Evolutionary conservation across 1,139 yeast species (phyloP).

Genomic region (Suhomyces bolitotheri): DNA sequence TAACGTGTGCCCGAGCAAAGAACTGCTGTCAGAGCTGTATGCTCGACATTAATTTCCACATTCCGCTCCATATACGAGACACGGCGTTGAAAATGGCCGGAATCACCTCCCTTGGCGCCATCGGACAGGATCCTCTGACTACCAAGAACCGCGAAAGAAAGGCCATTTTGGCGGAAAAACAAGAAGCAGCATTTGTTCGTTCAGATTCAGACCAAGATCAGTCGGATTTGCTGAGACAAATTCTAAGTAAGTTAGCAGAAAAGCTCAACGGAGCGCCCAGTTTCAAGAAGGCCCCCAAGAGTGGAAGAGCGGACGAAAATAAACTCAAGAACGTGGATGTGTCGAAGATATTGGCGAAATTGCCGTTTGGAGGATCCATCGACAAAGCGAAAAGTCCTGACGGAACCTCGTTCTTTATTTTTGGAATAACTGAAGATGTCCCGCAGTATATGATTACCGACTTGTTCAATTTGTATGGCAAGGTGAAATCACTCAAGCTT

Average conservation of each 20-base stretch:
- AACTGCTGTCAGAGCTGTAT: slow-evolving; percentile 89
- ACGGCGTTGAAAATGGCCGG: slow-evolving; percentile 79
- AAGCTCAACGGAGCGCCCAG: slow-evolving; percentile 26
- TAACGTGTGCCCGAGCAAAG: slow-evolving; percentile 72
- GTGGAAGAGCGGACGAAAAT: slow-evolving; percentile 13
- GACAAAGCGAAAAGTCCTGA: slow-evolving; percentile 43
- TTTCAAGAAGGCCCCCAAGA: slow-evolving; percentile 11
- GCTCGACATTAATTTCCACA: slow-evolving; percentile 75
- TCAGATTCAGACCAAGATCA: slow-evolving; percentile 23
- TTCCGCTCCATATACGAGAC: slow-evolving; percentile 78
- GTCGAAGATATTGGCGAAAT: slow-evolving; percentile 48
- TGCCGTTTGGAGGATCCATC: slow-evolving; percentile 63
- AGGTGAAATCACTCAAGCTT: slow-evolving; percentile 50
- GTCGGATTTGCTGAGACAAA: slow-evolving; percentile 29
- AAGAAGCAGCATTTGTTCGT: slow-evolving; percentile 23
- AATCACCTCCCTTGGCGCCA: slow-evolving; percentile 19
- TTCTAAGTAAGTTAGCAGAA: slow-evolving; percentile 44
- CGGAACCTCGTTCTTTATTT: slow-evolving; percentile 62
- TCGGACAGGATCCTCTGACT: slow-evolving; percentile 9
- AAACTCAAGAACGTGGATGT: slow-evolving; percentile 43
- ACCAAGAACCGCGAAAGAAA: slow-evolving; percentile 42
- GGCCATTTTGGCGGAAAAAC: slow-evolving; percentile 42
- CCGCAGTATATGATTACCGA: slow-evolving; percentile 61
- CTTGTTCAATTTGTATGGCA: slow-evolving; percentile 47
- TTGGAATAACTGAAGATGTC: slow-evolving; percentile 67